phyloP scores from a whole-genome alignment of 305 asterid species.

The Lippia alba region DNA sequence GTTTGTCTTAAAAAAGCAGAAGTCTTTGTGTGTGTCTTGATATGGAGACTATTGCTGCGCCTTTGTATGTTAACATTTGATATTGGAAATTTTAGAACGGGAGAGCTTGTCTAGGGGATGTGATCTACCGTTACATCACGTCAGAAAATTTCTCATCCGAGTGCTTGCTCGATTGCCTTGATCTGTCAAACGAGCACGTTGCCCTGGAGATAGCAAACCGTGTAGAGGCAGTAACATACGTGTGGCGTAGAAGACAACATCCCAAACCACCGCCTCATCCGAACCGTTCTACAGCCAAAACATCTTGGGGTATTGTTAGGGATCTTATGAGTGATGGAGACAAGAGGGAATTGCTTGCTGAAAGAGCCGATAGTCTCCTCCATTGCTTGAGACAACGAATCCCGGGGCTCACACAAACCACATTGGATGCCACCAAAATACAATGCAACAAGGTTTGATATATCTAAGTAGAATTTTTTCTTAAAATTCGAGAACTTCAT shows the following conservation, averaged over 20 bases:
- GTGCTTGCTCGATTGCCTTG: slow-evolving; percentile 87
- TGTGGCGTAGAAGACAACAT: slow-evolving; percentile 71
- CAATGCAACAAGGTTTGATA: slow-evolving; percentile 78
- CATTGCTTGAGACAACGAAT: slow-evolving; percentile 73
- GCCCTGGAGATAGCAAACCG: slow-evolving; percentile 82
- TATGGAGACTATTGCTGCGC: too few relatives aligned
- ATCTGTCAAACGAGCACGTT: slow-evolving; percentile 72
- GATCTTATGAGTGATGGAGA: slow-evolving; percentile 86
- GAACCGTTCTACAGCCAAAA: slow-evolving; percentile 67
- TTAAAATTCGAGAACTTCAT: too few relatives aligned
- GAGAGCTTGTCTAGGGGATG: slow-evolving; percentile 88
- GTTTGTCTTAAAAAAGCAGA: too few relatives aligned
- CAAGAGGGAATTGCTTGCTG: slow-evolving; percentile 70
- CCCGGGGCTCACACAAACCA: slow-evolving; percentile 79
- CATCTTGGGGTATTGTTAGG: slow-evolving; percentile 87
- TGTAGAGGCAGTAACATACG: slow-evolving; percentile 72
- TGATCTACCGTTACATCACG: slow-evolving; percentile 80
- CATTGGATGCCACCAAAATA: slow-evolving; percentile 78
- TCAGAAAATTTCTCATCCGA: slow-evolving; percentile 88
- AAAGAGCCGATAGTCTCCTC: slow-evolving; percentile 80
- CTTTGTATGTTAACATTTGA: too few relatives aligned
- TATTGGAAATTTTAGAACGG: slow-evolving; percentile 55
- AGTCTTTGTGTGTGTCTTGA: too few relatives aligned
- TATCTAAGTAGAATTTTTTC: too few relatives aligned
- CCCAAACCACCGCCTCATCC: slow-evolving; percentile 55